Conservation (phyloP, 768 basidiomycete species). For the Pholiota conissans region DNA sequence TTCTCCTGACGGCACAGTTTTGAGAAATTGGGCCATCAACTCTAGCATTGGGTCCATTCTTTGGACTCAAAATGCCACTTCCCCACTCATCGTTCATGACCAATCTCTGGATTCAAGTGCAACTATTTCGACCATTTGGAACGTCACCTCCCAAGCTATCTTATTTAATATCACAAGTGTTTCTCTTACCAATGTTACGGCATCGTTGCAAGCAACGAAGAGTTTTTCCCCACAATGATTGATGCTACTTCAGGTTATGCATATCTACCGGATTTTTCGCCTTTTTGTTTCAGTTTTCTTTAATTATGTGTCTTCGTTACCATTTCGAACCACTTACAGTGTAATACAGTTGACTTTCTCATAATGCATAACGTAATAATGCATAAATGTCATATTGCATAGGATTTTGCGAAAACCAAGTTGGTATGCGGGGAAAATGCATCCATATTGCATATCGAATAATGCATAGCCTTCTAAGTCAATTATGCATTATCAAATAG, state of each 20-base stretch:
- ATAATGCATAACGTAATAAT: no score
- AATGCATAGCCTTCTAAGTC: no score
- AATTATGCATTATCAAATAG: no score
- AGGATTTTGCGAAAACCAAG: no score
- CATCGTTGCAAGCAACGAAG: conserved; percentile 32
- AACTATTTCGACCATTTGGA: conserved; percentile 52
- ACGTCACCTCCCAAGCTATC: conserved; percentile 38
- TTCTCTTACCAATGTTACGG: conserved; percentile 45
- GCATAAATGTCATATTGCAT: no score
- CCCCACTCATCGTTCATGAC: conserved; percentile 53
- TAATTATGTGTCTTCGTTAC: not conserved
- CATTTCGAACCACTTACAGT: not conserved
- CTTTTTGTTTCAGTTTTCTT: not conserved
- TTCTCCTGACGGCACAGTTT: conserved; percentile 42
- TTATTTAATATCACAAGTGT: conserved; percentile 28
- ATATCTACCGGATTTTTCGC: not conserved
- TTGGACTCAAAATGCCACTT: conserved; percentile 56
- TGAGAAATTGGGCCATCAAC: conserved; percentile 57
- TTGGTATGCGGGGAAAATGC: no score
- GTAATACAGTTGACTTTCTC: no score
- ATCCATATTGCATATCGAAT: no score
- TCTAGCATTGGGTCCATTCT: conserved; percentile 35
- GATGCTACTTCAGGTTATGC: no score
- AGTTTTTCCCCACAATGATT: conserved; percentile 30
- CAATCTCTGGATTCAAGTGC: conserved; percentile 36